These are phyloP conservation scores for Quercus phellos DNA, from an alignment of 331 rosid genomes.

Conservation along the genomic window DNA sequence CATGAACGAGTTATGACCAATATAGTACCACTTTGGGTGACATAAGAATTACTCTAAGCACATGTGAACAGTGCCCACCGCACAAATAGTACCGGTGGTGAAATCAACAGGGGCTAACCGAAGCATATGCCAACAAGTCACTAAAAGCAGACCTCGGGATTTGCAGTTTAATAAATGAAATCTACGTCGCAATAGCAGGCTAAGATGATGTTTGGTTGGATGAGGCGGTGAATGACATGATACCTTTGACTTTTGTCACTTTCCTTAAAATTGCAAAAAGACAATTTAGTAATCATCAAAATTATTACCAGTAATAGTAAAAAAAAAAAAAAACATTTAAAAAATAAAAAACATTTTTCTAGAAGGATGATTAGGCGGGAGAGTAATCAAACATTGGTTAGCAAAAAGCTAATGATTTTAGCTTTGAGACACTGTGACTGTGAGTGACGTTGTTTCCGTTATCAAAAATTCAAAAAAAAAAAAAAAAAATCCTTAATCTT, in stretches of 20 bases:
- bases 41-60: too few relatives aligned
- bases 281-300: not conserved
- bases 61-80: too few relatives aligned
- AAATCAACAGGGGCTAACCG: too few relatives aligned
- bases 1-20: too few relatives aligned
- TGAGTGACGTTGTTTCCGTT: not conserved
- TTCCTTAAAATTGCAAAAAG: not conserved
- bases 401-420: not conserved
- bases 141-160: conserved; percentile 20
- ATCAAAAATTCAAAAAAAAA: not conserved
- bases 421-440: too few relatives aligned
- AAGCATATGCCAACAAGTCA: not conserved
- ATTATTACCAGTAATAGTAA: not conserved
- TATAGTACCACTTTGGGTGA: too few relatives aligned
- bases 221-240: conserved; percentile 14
- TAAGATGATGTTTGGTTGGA: conserved; percentile 14
- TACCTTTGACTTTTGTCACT: conserved; percentile 11
- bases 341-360: not conserved
- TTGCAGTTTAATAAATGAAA: conserved; percentile 2
- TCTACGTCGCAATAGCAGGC: too few relatives aligned
- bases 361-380: conserved; percentile 40
- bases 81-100: too few relatives aligned
- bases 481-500: too few relatives aligned
- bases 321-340: not conserved
- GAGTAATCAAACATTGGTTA: conserved; percentile 33